Base-by-base conservation (phyloP, 2,329 filamentous ascomycete genomes). In the Monosporascus sp. region DNA sequence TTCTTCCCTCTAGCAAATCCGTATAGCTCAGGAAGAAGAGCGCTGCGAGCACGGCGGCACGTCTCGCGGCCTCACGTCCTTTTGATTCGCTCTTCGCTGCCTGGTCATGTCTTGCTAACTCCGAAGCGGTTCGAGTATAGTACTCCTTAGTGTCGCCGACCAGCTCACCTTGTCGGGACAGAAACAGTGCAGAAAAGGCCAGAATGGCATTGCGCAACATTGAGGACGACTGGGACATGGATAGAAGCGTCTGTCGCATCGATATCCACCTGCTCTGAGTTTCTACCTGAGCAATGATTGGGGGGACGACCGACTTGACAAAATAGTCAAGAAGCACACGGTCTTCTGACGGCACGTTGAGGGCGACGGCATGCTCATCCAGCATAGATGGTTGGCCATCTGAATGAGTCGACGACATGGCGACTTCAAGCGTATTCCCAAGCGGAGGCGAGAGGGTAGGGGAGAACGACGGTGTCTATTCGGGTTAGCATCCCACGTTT, bases 21-120 rank as follows among this genome's bases (percentile, higher is more conserved):
- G 78, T 76, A 55, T 81, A 82, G 48, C 76, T 78, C 3, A 82
- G 69, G 53, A 82, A 75, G 64, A 82, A 82, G 8, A 80, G 60
- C 0, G 78, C 71, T 1, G 77, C 77, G 6, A 82, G 69, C 3
- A 79, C 65, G 40, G 4, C 73, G 58, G 7, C 62, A 56, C 5
- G 56, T 49, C 43, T 51, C 24, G 37, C 37, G 40, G 17, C n/a
- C 41, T 55, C 49, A 38, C 41, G 44, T 20, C 28, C 52, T 15
- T 49, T 41, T 18, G 48, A 31, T 26, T 26, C 9, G n/a, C 63
- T 70, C 26, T 72, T 65, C n/a, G 63, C 55, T 2, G 52, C 54
- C 54, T 55, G 53, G 18, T 56, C 58, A 14, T 49, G 51, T n/a
- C 47, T 59, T 2, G 63, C 59, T 8, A 75, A 61, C 46, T 74